Base-by-base conservation (phyloP, 2,329 filamentous ascomycete species). In the Phialocephala sp. region DNA sequence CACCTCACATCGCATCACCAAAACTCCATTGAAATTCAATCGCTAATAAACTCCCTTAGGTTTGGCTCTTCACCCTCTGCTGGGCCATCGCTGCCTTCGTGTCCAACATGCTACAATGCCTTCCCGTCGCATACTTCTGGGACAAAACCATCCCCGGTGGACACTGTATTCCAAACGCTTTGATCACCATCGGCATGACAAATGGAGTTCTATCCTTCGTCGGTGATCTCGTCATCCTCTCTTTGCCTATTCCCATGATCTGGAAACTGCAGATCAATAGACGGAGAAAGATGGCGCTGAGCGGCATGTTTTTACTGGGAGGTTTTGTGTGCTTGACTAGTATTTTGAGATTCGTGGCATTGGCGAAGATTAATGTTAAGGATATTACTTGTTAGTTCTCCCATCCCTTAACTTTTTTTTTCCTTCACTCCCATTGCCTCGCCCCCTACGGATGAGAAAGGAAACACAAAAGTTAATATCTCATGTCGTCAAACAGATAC, bases 161-260 rank as follows among this genome's bases (percentile, higher is more conserved):
- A 1, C 41, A 63, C 35, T 52, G 62, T 62, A 18, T 58, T 32
- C 37, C 64, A 66, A 15, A 78, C 77, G 39, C 91, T 87, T 73
- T 87, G 82, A 64, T 89, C 65, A 88, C 85, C 1, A 81, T 91
- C 32, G 89, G 89, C 71, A 84, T 90, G 9, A 87, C 87, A 6
- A 90, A 87, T 1, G 86, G 88, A 0, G 87, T 88, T 0, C 81
- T 90, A 61, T 90, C 90, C 76, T 88, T 91, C 69, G 85, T 89
- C 62, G 89, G 88, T 18, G 89, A 91, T 68, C 77, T 91, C 37
- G 55, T 69, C 36, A 69, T 71, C 36, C 52, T 71, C 18, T 50
- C 45, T 4, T 24, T 68, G 5, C 69, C 69, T 22, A 64, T 71
- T 15, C 67, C 67, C 12, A 69, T 66, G 61, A 39, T 71, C 11